These are phyloP conservation scores for Nemania serpens DNA, from an alignment of 2,329 filamentous ascomycete species.

Conservation along the genomic window DNA sequence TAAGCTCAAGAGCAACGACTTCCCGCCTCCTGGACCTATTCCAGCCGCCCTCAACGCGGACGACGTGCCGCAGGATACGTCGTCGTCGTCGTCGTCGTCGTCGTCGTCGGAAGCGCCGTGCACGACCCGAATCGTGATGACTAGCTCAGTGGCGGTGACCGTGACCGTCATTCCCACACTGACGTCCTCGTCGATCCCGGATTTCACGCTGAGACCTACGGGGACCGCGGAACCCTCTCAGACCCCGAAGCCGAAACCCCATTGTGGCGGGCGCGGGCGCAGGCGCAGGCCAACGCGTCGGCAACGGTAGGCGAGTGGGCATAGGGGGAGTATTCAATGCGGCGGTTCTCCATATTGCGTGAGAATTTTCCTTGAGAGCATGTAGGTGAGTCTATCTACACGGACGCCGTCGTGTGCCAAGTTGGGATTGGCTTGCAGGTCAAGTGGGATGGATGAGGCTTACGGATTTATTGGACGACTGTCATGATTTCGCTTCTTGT, in stretches of 20 bases:
- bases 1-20: conserved; percentile 23
- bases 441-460: neutral
- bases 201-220: conserved; percentile 19
- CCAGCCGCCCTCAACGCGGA: conserved; percentile 23
- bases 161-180: conserved; percentile 10
- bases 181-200: conserved; percentile 8
- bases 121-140: conserved; percentile 11
- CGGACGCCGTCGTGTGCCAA: too few species aligned
- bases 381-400: neutral
- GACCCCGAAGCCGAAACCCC: conserved; percentile 16
- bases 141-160: conserved; percentile 17
- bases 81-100: conserved; percentile 12
- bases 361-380: neutral
- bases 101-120: conserved; percentile 4
- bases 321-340: neutral
- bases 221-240: conserved; percentile 15
- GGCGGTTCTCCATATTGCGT: neutral
- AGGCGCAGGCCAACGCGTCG: conserved; percentile 11
- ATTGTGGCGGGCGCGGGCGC: conserved; percentile 16
- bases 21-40: conserved; percentile 18
- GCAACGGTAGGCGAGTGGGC: neutral
- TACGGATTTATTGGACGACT: neutral
- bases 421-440: neutral
- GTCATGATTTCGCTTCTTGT: conserved; percentile 14
- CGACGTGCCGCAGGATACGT: conserved; percentile 7